A percentile compares a stretch with the other conserved stretches of the same genome.
phyloP scores from a whole-genome alignment of 306 rosid species.

The Arachis stenosperma region DNA sequence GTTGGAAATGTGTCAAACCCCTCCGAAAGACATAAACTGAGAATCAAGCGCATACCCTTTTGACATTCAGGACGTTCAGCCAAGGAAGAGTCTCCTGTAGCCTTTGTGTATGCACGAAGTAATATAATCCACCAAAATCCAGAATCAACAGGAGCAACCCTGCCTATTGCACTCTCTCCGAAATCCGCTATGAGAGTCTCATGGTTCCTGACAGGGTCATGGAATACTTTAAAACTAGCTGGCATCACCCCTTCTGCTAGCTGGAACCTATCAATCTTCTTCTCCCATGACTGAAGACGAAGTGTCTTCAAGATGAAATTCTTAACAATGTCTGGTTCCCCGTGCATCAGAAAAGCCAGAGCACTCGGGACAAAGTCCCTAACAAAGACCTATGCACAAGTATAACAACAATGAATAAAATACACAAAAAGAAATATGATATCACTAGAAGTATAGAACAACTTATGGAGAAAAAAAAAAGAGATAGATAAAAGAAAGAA shows the following conservation, averaged over 20 bases:
- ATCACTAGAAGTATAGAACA: too few relatives aligned
- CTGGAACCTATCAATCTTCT: conserved; percentile 81
- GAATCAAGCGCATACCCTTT: conserved; percentile 91
- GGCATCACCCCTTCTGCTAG: conserved; percentile 99
- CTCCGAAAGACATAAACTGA: conserved; percentile 87
- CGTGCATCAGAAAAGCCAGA: conserved; percentile 82
- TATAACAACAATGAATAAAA: conserved; percentile 22
- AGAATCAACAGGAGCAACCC: conserved; percentile 98
- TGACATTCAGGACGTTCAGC: conserved; percentile 91
- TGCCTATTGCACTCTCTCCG: conserved; percentile 96
- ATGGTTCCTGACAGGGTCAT: conserved; percentile 69
- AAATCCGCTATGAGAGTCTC: conserved; percentile 89
- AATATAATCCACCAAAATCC: conserved; percentile 99
- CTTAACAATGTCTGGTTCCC: conserved; percentile 79
- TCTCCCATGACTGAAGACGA: conserved; percentile 95
- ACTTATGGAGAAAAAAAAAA: too few relatives aligned
- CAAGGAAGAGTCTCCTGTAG: conserved; percentile 85
- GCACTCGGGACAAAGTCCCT: conserved; percentile 96
- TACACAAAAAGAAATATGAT: not conserved
- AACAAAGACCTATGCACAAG: conserved; percentile 72
- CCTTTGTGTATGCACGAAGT: conserved; percentile 89
- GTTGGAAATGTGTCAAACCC: conserved; percentile 98
- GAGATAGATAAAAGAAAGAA: too few relatives aligned
- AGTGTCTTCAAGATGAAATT: conserved; percentile 83
- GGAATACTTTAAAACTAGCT: conserved; percentile 91